phyloP scores from a whole-genome alignment of 768 basidiomycete genomes.

The Galerina marginata region DNA sequence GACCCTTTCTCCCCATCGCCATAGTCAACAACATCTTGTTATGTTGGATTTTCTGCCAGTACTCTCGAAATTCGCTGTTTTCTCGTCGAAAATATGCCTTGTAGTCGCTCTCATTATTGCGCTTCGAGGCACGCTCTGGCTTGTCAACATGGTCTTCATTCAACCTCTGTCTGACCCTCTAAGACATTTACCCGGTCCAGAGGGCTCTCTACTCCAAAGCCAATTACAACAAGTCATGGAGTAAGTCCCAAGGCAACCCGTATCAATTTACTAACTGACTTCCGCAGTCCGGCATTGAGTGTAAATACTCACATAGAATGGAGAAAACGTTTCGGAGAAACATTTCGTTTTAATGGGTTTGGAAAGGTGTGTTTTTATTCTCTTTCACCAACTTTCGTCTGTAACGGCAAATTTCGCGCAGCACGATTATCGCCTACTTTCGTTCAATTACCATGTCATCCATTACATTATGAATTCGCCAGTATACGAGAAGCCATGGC shows the following conservation, averaged over 20 bases:
- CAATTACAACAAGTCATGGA: conserved; percentile 52
- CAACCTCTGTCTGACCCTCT: conserved; percentile 55
- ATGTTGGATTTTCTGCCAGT: neutral
- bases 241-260: conserved; percentile 37
- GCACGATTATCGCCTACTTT: conserved; percentile 60
- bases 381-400: neutral
- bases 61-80: neutral
- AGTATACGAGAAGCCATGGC: conserved; percentile 61
- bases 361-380: conserved; percentile 43
- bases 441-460: conserved; percentile 54
- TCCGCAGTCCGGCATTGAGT: conserved; percentile 47
- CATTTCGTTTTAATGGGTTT: conserved; percentile 60
- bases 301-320: conserved; percentile 47
- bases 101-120: conserved; percentile 37
- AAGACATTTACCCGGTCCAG: conserved; percentile 51
- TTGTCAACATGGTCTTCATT: conserved; percentile 48
- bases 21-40: neutral
- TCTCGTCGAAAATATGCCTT: conserved; percentile 29
- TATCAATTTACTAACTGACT: neutral
- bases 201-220: conserved; percentile 44
- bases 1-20: neutral
- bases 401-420: conserved; percentile 20
- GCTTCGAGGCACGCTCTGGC: conserved; percentile 42
- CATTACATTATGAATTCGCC: conserved; percentile 54
- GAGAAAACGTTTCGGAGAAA: conserved; percentile 51